Percentiles rank a stretch among this genome's conserved stretches.
Conservation (phyloP, 805 yeast genomes). For the Kluyveromyces siamensis region DNA sequence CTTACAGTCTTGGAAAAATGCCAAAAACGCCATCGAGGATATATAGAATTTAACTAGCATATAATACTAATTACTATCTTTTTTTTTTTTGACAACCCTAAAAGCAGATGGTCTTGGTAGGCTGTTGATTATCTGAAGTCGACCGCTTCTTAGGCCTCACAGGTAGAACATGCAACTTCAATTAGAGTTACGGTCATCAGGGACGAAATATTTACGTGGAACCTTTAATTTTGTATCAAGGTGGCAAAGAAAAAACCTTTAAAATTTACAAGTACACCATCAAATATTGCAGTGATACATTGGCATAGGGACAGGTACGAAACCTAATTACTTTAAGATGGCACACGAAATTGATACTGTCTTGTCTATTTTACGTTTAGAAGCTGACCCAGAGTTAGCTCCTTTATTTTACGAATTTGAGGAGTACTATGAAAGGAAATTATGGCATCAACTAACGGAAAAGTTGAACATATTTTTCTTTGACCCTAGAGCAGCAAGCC, state of each 20-base stretch:
- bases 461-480: conserved; percentile 53
- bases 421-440: conserved; percentile 76
- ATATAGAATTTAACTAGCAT: conserved; percentile 1
- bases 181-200: background rate
- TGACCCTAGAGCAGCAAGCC: conserved; percentile 39
- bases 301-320: too few relatives aligned
- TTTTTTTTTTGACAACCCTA: too few relatives aligned
- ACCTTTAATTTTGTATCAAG: background rate
- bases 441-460: conserved; percentile 90
- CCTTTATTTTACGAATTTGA: conserved; percentile 48
- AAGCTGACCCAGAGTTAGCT: conserved; percentile 55
- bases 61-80: background rate
- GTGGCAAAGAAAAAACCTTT: background rate
- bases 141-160: too few relatives aligned
- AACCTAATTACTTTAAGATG: conserved; percentile 1
- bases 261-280: background rate
- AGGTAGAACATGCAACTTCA: too few relatives aligned
- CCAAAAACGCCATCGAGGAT: conserved; percentile 16
- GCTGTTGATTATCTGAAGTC: too few relatives aligned
- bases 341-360: conserved; percentile 22
- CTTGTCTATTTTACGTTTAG: conserved; percentile 46
- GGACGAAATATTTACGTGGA: background rate
- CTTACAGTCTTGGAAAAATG: conserved; percentile 32
- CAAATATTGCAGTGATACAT: background rate
- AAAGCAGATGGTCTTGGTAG: too few relatives aligned